Evolutionary conservation across 148 eudicot genomes (phyloP).

Genomic region (Nyssa sinensis): DNA sequence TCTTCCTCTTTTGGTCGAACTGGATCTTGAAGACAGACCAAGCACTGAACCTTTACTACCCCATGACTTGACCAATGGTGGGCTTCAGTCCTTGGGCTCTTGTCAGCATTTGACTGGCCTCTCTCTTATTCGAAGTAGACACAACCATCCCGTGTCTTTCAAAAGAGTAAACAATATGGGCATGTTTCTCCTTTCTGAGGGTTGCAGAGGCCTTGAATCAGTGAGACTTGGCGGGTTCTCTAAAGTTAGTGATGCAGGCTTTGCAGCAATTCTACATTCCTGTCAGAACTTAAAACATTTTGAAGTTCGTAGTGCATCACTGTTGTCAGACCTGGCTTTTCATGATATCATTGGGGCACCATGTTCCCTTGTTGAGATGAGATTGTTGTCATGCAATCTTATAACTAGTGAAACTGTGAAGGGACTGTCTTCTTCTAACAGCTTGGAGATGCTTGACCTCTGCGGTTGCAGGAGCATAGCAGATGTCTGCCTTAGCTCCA

Average conservation of each 20-base stretch:
- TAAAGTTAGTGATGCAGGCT: slow-evolving; percentile 51
- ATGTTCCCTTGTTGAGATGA: slow-evolving; percentile 38
- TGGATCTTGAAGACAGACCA: slow-evolving; percentile 55
- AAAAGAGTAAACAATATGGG: slow-evolving; percentile 42
- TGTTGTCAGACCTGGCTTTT: slow-evolving; percentile 44
- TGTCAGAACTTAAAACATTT: slow-evolving; percentile 38
- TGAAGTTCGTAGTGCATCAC: slow-evolving; percentile 32
- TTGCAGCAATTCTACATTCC: slow-evolving; percentile 33
- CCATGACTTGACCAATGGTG: slow-evolving; percentile 38
- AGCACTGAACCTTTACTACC: slow-evolving; percentile 18
- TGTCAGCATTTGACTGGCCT: slow-evolving; percentile 33
- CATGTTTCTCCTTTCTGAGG: slow-evolving; percentile 42
- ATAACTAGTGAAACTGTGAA: slow-evolving; percentile 41
- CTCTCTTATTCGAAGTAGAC: slow-evolving; percentile 38
- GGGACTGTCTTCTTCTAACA: slow-evolving; percentile 26
- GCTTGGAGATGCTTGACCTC: slow-evolving; percentile 38
- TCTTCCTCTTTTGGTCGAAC: slow-evolving; percentile 40
- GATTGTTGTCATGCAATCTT: slow-evolving; percentile 33
- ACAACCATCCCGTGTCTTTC: slow-evolving; percentile 26
- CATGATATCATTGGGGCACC: slow-evolving; percentile 21
- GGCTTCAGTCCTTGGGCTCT: slow-evolving; percentile 30
- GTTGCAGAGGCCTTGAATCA: slow-evolving; percentile 36
- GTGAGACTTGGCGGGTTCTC: slow-evolving; percentile 49
- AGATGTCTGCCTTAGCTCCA: slow-evolving; percentile 30
- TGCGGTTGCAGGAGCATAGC: slow-evolving; percentile 41